These are phyloP conservation scores for Hymenoscyphus occultus DNA, from an alignment of 2,329 filamentous ascomycete species.

Conservation along the genomic window DNA sequence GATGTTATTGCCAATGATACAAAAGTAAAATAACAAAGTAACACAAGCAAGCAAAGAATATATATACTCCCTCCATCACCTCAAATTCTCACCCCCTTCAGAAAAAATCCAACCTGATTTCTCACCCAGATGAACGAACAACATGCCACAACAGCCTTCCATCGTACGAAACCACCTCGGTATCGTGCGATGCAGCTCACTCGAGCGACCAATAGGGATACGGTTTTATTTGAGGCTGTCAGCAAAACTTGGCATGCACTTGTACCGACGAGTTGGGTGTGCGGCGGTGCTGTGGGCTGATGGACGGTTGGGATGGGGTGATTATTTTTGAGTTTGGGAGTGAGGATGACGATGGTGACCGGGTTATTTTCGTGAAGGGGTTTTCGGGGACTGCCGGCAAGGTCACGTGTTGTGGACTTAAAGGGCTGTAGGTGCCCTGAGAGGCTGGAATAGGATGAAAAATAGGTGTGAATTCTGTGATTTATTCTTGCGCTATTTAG, in stretches of 20 bases:
- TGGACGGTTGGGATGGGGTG: conserved; percentile 2
- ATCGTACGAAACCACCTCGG: conserved; percentile 1
- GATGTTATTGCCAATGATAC: not conserved
- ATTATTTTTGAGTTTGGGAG: not conserved
- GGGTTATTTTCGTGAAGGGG: not conserved
- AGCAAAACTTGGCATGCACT: not conserved
- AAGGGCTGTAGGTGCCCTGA: not conserved
- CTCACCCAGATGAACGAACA: not conserved
- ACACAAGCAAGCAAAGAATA: conserved; percentile 4
- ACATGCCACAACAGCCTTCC: not conserved
- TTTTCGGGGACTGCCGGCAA: not conserved
- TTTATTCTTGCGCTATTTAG: not conserved
- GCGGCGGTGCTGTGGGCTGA: not conserved
- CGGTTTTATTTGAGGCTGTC: not conserved
- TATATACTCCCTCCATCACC: conserved; percentile 6
- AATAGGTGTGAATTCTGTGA: not conserved
- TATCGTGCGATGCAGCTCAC: conserved; percentile 2
- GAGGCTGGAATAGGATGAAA: not conserved
- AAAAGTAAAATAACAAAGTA: not conserved
- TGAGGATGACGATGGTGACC: not conserved
- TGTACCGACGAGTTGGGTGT: not conserved
- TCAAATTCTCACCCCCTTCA: not conserved
- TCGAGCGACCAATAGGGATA: not conserved
- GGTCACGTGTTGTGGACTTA: not conserved
- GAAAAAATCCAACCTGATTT: not conserved